Base-by-base conservation (phyloP, 495 filamentous ascomycete genomes). In the Aspergillus kassunensis region DNA sequence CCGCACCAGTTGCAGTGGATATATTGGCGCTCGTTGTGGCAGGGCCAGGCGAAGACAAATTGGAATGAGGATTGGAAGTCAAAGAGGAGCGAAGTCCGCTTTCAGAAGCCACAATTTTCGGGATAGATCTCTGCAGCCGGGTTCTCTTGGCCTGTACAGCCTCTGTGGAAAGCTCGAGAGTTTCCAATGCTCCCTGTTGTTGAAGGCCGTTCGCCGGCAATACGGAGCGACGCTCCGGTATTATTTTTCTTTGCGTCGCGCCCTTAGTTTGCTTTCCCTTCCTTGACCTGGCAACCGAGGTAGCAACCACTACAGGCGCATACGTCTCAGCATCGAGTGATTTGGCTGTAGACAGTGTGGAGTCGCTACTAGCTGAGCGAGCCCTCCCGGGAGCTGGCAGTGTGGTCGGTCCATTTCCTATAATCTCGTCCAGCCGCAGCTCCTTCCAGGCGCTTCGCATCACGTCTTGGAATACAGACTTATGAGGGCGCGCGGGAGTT, bases 291-390 rank as follows among this genome's bases (percentile, higher is more conserved):
- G 57, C 12, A 24, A 49, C 53, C 41, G 55, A 19, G 11, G 44
- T 41, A 18, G 61, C 40, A 6, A 42, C 39, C 33, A 54, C 51
- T 12, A 49, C 58, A 12, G 57, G 59, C 13, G 54, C 64, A 23
- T 49, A 55, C 10, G 63, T 54, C 42, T 71, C 66, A 27, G 48
- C 55, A 35, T 67, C 67, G 37, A 69, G 41, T 1, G 70, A 69
- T 31, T 68, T 66, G 6, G 64, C 65, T 2, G 74, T 73, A 23
- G 78, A 78, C 20, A 77, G 44, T 12, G 69, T 73, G 9, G 74
- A 76, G 11, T 65, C 63, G 20, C 68, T 79, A 25, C 65, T 57
- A 82, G 71, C 53, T 77, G 70, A 70, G 6, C 56, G 57, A 11
- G 53, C 46, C 16, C 63, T 53, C 13, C 39, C 48, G 21, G 51